Conservation (phyloP, 805 yeast genomes). For the Schwanniomyces yamadae region DNA sequence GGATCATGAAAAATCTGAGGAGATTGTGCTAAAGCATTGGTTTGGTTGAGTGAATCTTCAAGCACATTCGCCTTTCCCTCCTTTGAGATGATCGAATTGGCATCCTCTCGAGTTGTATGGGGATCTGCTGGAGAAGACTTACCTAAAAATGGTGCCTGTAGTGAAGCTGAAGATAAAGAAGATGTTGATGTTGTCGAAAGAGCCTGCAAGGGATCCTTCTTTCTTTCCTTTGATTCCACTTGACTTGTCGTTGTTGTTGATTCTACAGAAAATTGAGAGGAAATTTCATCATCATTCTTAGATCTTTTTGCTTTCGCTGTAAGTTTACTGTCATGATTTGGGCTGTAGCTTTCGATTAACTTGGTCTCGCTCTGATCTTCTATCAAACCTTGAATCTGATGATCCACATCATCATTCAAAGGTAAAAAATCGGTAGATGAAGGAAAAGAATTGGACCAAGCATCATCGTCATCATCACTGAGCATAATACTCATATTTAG, state of each 20-base stretch:
- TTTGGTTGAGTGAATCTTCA: conserved; percentile 1
- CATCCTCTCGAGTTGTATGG: conserved; percentile 51
- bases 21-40: conserved; percentile 3
- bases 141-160: conserved; percentile 34
- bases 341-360: too few species aligned
- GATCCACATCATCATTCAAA: too few species aligned
- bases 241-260: conserved; percentile 3
- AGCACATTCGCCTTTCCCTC: conserved; percentile 19
- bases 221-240: not conserved
- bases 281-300: conserved; percentile 1
- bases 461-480: conserved; percentile 37
- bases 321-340: not conserved
- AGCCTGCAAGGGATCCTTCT: conserved; percentile 2
- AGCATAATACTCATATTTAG: conserved; percentile 4
- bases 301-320: not conserved
- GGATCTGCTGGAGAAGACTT: conserved; percentile 53
- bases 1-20: conserved; percentile 1
- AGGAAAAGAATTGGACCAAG: conserved; percentile 42
- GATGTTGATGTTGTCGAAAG: conserved; percentile 4
- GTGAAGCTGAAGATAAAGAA: conserved; percentile 20
- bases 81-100: conserved; percentile 35
- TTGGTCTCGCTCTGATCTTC: not conserved
- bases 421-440: conserved; percentile 33
- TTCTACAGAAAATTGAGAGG: conserved; percentile 6
- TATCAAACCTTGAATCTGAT: not conserved